A percentile compares a stretch with the other conserved stretches of the same genome.
phyloP scores from a whole-genome alignment of 306 rosid genomes.

The Medicago ruthenica region DNA sequence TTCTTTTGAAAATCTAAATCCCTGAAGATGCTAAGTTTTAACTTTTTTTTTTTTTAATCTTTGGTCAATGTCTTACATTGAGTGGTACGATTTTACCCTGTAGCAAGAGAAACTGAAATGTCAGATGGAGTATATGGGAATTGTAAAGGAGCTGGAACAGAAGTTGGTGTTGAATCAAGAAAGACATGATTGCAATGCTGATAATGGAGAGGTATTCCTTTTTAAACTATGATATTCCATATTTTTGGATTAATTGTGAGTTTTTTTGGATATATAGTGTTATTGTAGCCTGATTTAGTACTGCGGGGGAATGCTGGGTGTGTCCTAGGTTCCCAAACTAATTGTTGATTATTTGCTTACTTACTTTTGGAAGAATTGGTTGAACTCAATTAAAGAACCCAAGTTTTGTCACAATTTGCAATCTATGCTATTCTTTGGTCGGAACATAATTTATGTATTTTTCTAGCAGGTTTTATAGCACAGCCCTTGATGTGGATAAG shows the following conservation, averaged over 20 bases:
- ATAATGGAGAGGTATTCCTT: conserved; percentile 66
- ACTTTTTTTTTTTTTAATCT: neutral
- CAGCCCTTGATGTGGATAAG: too few species aligned
- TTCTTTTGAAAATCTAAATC: conserved; percentile 29
- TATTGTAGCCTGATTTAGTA: neutral
- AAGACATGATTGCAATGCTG: conserved; percentile 55
- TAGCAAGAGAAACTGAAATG: conserved; percentile 90
- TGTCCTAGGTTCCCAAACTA: conserved; percentile 9
- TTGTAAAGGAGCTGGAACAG: conserved; percentile 93
- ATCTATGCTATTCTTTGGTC: too few species aligned
- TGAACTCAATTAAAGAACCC: conserved; percentile 17
- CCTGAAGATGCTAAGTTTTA: conserved; percentile 20
- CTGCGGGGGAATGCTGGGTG: neutral
- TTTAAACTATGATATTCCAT: conserved; percentile 28
- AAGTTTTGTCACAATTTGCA: neutral
- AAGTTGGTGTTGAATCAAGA: conserved; percentile 84
- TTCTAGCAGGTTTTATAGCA: too few species aligned
- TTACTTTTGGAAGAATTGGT: neutral
- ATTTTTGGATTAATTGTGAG: conserved; percentile 15
- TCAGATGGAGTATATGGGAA: conserved; percentile 97
- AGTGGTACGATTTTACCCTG: conserved; percentile 44
- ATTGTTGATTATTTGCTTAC: conserved; percentile 13
- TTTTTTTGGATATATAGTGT: neutral
- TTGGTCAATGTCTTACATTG: conserved; percentile 31
- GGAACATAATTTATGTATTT: too few species aligned